Evolutionary conservation across 2,329 filamentous ascomycete genomes (phyloP).

Genomic region (Aspergillus amoenus): DNA sequence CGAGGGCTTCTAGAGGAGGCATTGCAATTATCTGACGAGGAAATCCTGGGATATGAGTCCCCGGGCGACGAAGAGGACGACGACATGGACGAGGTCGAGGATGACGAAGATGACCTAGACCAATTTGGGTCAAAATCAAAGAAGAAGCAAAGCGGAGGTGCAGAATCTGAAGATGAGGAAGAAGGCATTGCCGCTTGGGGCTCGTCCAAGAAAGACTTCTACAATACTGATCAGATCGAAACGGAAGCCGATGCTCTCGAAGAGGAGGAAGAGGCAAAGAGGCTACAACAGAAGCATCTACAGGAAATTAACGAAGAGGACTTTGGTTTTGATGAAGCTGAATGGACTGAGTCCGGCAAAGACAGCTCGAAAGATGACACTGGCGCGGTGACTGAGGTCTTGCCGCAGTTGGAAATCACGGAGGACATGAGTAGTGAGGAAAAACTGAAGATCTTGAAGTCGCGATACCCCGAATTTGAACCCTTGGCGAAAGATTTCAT

Average conservation of each 20-base stretch:
- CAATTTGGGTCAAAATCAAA: constrained; percentile 22
- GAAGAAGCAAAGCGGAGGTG: constrained; percentile 23
- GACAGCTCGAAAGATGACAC: constrained; percentile 47
- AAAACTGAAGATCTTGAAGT: constrained; percentile 70
- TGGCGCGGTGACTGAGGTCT: constrained; percentile 76
- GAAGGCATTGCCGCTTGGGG: constrained; percentile 76
- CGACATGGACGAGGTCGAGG: constrained; percentile 47
- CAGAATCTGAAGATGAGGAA: constrained; percentile 23
- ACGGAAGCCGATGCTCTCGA: constrained; percentile 75
- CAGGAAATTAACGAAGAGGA: constrained; percentile 87
- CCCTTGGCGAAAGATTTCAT: constrained; percentile 78
- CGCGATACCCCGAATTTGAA: constrained; percentile 89
- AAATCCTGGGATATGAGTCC: constrained; percentile 56
- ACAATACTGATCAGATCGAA: constrained; percentile 77
- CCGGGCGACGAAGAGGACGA: constrained; percentile 39
- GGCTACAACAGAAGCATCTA: constrained; percentile 87
- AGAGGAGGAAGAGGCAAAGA: constrained; percentile 86
- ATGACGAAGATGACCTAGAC: constrained; percentile 31
- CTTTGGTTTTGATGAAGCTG: constrained; percentile 87
- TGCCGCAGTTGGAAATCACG: constrained; percentile 79
- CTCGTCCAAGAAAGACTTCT: constrained; percentile 83
- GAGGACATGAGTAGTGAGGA: constrained; percentile 76
- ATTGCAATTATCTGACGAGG: constrained; percentile 61
- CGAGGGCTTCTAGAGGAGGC: constrained; percentile 49
- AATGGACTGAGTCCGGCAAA: constrained; percentile 68